Evolutionary conservation across 106 monocot species (phyloP).

Genomic region (Ottelia alismoides): DNA sequence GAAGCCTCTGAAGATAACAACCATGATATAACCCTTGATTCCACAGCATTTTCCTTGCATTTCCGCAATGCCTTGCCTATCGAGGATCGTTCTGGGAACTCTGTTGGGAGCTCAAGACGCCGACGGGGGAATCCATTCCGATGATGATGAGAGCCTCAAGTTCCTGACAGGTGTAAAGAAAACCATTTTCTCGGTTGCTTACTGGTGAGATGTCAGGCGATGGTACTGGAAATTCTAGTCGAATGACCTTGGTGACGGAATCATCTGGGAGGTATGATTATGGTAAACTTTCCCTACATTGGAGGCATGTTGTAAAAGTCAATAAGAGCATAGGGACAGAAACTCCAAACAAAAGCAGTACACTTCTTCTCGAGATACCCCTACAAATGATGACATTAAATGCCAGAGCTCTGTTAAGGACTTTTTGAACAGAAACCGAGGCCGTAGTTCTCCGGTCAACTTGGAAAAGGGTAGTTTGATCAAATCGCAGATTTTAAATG

Average conservation of each 20-base stretch:
- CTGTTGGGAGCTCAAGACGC: slow-evolving; percentile 46
- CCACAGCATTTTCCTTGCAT: slow-evolving; percentile 89
- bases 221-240: slow-evolving; percentile 19
- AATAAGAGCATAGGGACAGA: slow-evolving; percentile 14
- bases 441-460: neutral
- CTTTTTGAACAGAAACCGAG: no score
- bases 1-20: slow-evolving; percentile 66
- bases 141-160: slow-evolving; percentile 15
- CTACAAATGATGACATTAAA: no score
- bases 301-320: slow-evolving; percentile 28
- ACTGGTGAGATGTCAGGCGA: slow-evolving; percentile 11
- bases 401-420: neutral
- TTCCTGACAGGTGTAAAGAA: slow-evolving; percentile 10
- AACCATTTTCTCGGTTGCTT: slow-evolving; percentile 6
- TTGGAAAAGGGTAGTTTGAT: neutral
- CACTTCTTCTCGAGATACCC: slow-evolving; percentile 1
- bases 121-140: slow-evolving; percentile 19
- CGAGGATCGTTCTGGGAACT: slow-evolving; percentile 41
- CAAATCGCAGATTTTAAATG: neutral
- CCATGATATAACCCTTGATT: slow-evolving; percentile 86
- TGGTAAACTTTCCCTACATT: slow-evolving; percentile 48
- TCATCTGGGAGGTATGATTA: slow-evolving; percentile 32
- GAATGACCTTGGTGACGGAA: slow-evolving; percentile 36
- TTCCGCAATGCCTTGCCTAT: slow-evolving; percentile 42
- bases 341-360: slow-evolving; percentile 16